phyloP scores from a whole-genome alignment of 2,329 filamentous ascomycete species.

The Trichoderma sp. region DNA sequence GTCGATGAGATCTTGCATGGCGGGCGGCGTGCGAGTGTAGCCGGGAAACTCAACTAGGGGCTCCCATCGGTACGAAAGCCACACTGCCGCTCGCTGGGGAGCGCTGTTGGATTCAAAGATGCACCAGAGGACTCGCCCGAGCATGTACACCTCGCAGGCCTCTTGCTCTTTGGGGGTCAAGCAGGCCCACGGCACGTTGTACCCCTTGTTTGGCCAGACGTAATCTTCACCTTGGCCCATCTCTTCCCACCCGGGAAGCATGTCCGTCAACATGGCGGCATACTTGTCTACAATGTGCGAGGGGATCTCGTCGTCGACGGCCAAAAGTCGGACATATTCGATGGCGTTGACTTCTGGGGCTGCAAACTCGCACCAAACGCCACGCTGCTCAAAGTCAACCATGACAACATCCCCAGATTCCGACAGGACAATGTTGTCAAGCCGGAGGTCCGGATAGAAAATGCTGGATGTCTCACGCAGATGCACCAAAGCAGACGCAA shows the following conservation, averaged over 20 bases:
- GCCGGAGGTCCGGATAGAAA: conserved; percentile 60
- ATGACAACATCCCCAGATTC: conserved; percentile 50
- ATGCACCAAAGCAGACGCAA: conserved; percentile 54
- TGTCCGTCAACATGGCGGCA: conserved; percentile 40
- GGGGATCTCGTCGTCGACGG: conserved; percentile 50
- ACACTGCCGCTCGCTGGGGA: conserved; percentile 57
- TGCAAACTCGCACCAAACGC: conserved; percentile 63
- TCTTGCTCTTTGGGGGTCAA: conserved; percentile 56
- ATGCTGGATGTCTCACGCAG: conserved; percentile 46
- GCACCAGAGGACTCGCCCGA: conserved; percentile 62
- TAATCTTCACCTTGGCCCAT: conserved; percentile 47
- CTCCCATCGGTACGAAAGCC: conserved; percentile 61
- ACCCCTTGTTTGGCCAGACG: conserved; percentile 49
- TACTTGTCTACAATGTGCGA: conserved; percentile 44
- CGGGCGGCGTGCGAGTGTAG: conserved; percentile 49
- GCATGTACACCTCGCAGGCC: conserved; percentile 62
- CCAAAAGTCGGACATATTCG: conserved; percentile 58
- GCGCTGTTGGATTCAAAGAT: conserved; percentile 62
- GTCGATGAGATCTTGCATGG: conserved; percentile 51
- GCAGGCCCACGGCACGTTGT: conserved; percentile 59
- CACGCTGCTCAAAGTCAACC: conserved; percentile 64
- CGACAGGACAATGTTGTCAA: conserved; percentile 61
- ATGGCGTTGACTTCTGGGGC: conserved; percentile 61
- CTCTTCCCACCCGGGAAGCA: conserved; percentile 51
- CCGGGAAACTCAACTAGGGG: conserved; percentile 58